These are phyloP conservation scores for Phytophthora hibernalis DNA, from an alignment of 352 stramenopile genomes.

Conservation along the genomic window DNA sequence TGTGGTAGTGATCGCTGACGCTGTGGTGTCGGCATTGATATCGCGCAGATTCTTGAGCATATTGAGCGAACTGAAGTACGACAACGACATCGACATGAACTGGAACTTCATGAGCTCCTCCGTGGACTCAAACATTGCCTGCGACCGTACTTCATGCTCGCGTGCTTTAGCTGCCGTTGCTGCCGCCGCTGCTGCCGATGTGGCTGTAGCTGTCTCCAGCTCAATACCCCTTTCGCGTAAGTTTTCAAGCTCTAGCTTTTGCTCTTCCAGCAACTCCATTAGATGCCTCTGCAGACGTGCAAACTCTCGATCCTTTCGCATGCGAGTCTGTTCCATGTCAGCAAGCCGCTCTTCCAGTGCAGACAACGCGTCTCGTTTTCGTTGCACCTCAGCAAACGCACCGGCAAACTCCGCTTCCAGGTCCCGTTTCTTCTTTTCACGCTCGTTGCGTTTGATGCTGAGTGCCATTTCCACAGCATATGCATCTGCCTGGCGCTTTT, in stretches of 20 bases:
- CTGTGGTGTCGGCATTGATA: slow-evolving; percentile 94
- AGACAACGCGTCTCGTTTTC: slow-evolving; percentile 84
- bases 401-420: slow-evolving; percentile 93
- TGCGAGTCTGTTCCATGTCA: slow-evolving; percentile 93
- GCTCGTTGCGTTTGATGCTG: slow-evolving; percentile 92
- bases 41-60: slow-evolving; percentile 95
- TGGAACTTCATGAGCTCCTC: slow-evolving; percentile 97
- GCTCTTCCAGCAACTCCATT: slow-evolving; percentile 94
- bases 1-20: slow-evolving; percentile 84
- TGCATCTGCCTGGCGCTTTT: slow-evolving; percentile 75
- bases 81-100: slow-evolving; percentile 96
- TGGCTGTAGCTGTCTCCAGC: slow-evolving; percentile 91
- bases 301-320: slow-evolving; percentile 95
- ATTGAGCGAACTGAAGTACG: slow-evolving; percentile 95
- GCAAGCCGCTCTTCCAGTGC: slow-evolving; percentile 87
- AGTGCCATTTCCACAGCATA: slow-evolving; percentile 94
- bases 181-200: slow-evolving; percentile 89
- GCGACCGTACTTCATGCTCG: slow-evolving; percentile 90
- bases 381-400: slow-evolving; percentile 91
- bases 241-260: slow-evolving; percentile 93
- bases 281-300: slow-evolving; percentile 91
- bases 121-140: slow-evolving; percentile 93
- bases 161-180: slow-evolving; percentile 91
- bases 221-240: slow-evolving; percentile 92
- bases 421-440: slow-evolving; percentile 92